phyloP scores from a whole-genome alignment of 441 rosid genomes.

The Kokia cookei region DNA sequence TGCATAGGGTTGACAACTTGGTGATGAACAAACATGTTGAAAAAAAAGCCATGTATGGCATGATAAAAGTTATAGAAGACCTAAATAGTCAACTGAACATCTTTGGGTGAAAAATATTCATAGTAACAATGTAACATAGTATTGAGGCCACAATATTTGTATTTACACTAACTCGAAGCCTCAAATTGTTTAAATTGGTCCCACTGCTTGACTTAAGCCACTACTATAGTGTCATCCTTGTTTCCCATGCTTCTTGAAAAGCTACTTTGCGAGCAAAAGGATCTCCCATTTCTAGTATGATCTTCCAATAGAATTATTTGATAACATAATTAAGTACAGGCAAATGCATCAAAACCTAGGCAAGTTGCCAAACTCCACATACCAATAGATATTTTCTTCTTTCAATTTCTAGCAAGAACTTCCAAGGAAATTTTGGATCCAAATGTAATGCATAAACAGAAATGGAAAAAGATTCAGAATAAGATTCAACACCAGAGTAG shows the following conservation, averaged over 20 bases:
- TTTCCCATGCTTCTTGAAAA: background rate
- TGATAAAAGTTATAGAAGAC: background rate
- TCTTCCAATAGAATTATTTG: background rate
- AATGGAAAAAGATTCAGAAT: background rate
- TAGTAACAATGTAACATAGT: background rate
- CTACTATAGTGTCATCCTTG: background rate
- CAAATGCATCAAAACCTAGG: background rate
- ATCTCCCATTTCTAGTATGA: background rate
- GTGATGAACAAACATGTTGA: background rate
- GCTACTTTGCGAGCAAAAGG: background rate
- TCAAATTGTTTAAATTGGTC: too few relatives aligned
- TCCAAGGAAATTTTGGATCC: too few relatives aligned
- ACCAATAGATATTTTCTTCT: background rate
- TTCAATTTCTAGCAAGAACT: background rate
- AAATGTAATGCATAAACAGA: background rate
- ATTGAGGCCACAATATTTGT: background rate
- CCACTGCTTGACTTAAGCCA: background rate
- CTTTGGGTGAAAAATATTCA: background rate
- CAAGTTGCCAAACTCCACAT: background rate
- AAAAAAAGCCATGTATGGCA: background rate
- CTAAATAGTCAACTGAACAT: background rate
- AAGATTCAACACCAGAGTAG: background rate
- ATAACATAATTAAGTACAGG: background rate
- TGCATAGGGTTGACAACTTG: background rate
- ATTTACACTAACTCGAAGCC: background rate